Evolutionary conservation across 352 stramenopile species (phyloP).

Genomic region (Pythium rishiriense): DNA sequence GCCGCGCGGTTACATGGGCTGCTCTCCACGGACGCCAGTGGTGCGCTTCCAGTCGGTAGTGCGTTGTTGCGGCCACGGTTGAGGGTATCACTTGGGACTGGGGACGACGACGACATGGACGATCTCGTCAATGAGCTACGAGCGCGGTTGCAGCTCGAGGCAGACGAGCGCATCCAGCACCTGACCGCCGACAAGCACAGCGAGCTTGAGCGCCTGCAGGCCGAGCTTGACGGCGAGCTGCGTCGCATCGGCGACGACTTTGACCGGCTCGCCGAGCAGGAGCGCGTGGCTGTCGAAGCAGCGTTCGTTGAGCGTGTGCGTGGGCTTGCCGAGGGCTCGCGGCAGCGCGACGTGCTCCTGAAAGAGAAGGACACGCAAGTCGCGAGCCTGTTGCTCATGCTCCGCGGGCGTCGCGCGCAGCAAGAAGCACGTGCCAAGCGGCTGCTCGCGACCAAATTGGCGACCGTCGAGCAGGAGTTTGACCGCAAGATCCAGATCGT

Average conservation of each 20-base stretch:
- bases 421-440: conserved; percentile 30
- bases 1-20: conserved; percentile 8
- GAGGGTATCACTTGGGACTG: not conserved
- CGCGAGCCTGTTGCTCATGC: conserved; percentile 47
- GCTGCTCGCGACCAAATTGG: not conserved
- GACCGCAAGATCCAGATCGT: conserved; percentile 47
- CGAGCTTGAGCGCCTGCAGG: conserved; percentile 33
- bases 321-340: conserved; percentile 26
- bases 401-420: conserved; percentile 32
- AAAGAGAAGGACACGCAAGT: conserved; percentile 46
- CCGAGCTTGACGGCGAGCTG: conserved; percentile 33
- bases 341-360: conserved; percentile 1
- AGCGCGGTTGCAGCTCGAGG: conserved; percentile 48
- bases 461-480: conserved; percentile 54
- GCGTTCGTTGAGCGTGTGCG: conserved; percentile 21
- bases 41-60: too few relatives aligned
- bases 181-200: conserved; percentile 38
- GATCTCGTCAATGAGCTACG: conserved; percentile 50
- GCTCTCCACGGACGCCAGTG: not conserved
- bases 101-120: conserved; percentile 14
- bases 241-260: conserved; percentile 30
- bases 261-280: conserved; percentile 31
- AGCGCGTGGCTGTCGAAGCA: conserved; percentile 37
- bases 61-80: not conserved
- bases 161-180: conserved; percentile 44